Evolutionary conservation across 2,329 filamentous ascomycete genomes (phyloP), one percentile per base, ranked within the genome.

Genomic region (Nothopassalora personata): DNA sequence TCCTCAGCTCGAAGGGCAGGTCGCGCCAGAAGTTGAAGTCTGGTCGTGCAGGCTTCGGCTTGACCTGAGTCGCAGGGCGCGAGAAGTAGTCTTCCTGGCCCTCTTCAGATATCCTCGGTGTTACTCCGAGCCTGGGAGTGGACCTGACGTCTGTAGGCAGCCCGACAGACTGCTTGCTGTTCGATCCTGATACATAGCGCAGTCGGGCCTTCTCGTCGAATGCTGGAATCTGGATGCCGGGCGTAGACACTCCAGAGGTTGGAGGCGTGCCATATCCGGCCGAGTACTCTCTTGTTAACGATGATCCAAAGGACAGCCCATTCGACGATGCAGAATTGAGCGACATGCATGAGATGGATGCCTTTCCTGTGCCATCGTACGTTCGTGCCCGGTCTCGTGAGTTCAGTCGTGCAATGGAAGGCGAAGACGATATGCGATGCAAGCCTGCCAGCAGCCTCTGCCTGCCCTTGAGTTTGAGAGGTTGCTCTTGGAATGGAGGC

Each of bases 401-500:
- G 60, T 85, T 82, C 56, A 86, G 74, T 59, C 83, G 83, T 45
- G 82, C 79, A 53, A 96, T 76, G 15, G 88, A 89, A 0, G 89
- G 86, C 6, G 87, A 90, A 0, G 91, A 96, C 10, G 89, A 87
- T 69, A 95, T 93, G 59, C 90, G 86, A 62, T 93, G 87, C 52
- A 96, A 81, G 33, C 86, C 85, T 63, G 86, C 85, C 18, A 95
- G 78, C 34, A 96, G 75, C 60, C 86, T 84, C 67, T 86, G 84
- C 50, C 88, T 84, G 55, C 85, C 83, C 72, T 86, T 91, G 58
- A 83, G 78, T 74, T 87, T 90, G 28, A 77, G 79, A 54, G 67
- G 73, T 18, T 71, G 73, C 55, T 75, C 68, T 60, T 65, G 64
- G 58, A 70, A 54, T 45, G 68, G 52, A 9, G 65, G 60, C 39